Evolutionary conservation across 768 basidiomycete species (phyloP).

Genomic region (Podaxis carcinomalis): DNA sequence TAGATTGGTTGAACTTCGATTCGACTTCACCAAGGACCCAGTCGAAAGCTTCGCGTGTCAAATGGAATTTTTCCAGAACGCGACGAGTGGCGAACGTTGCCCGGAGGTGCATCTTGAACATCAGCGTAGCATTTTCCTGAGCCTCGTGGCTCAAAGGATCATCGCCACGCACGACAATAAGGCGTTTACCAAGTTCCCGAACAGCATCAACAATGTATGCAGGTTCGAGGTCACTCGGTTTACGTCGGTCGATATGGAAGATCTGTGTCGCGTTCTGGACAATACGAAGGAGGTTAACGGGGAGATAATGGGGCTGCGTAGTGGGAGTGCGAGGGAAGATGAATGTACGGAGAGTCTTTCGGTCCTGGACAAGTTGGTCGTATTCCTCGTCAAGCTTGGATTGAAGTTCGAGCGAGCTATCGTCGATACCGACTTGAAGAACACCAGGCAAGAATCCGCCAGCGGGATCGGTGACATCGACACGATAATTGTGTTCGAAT

Average conservation of each 20-base stretch:
- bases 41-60: conserved; percentile 92
- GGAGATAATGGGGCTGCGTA: conserved; percentile 76
- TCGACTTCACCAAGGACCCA: conserved; percentile 98
- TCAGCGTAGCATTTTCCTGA: conserved; percentile 85
- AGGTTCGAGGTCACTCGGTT: conserved; percentile 90
- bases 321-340: conserved; percentile 79
- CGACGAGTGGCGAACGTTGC: conserved; percentile 84
- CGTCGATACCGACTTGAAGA: conserved; percentile 85
- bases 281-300: conserved; percentile 93
- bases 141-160: conserved; percentile 72
- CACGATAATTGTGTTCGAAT: conserved; percentile 91
- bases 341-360: conserved; percentile 72
- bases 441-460: conserved; percentile 78
- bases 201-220: conserved; percentile 81
- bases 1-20: conserved; percentile 89
- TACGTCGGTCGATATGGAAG: conserved; percentile 93
- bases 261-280: conserved; percentile 94
- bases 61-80: conserved; percentile 83
- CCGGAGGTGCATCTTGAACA: conserved; percentile 91
- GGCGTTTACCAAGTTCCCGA: conserved; percentile 64
- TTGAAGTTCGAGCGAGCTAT: conserved; percentile 80
- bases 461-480: conserved; percentile 83
- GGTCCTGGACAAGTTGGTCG: conserved; percentile 64
- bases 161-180: conserved; percentile 85
- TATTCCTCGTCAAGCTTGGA: conserved; percentile 71